Conservation (phyloP, 2,329 filamentous ascomycete species). For the Colletotrichum sp. region DNA sequence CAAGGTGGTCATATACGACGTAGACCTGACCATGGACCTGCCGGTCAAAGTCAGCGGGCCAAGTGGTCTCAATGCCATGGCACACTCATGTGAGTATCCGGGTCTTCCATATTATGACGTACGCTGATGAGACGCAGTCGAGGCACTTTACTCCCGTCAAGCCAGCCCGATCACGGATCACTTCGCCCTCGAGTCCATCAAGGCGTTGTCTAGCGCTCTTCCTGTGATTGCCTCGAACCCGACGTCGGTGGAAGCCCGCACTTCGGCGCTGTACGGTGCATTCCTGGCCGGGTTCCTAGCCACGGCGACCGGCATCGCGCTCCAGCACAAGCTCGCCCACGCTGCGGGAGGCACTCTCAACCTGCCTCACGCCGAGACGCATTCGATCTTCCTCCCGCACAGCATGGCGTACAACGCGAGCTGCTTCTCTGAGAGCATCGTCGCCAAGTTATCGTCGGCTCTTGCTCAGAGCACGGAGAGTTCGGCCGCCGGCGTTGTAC, state of each 20-base stretch:
- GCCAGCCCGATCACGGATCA: slow-evolving; percentile 14
- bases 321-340: slow-evolving; percentile 20
- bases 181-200: slow-evolving; percentile 19
- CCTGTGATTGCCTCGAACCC: slow-evolving; percentile 54
- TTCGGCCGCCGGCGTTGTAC: slow-evolving; percentile 5
- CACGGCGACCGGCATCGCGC: slow-evolving; percentile 12
- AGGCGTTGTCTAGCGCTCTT: slow-evolving; percentile 39
- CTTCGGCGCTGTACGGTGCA: slow-evolving; percentile 17
- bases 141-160: slow-evolving; percentile 15
- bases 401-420: slow-evolving; percentile 13
- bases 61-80: slow-evolving; percentile 19
- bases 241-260: slow-evolving; percentile 46
- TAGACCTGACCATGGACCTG: slow-evolving; percentile 17
- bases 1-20: slow-evolving; percentile 20
- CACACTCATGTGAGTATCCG: slow-evolving; percentile 11
- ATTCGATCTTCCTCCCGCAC: slow-evolving; percentile 16
- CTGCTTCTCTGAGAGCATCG: background rate
- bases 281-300: slow-evolving; percentile 13
- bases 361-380: slow-evolving; percentile 19
- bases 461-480: slow-evolving; percentile 8
- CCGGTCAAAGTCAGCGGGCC: slow-evolving; percentile 13
- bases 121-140: slow-evolving; percentile 1
- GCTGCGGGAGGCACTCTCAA: slow-evolving; percentile 9
- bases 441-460: background rate
- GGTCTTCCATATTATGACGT: background rate